A percentile compares a stretch with the other conserved stretches of the same genome.
Evolutionary conservation across 192 early-diverging fungal genomes (phyloP).

Genomic region (Linnemannia exigua): DNA sequence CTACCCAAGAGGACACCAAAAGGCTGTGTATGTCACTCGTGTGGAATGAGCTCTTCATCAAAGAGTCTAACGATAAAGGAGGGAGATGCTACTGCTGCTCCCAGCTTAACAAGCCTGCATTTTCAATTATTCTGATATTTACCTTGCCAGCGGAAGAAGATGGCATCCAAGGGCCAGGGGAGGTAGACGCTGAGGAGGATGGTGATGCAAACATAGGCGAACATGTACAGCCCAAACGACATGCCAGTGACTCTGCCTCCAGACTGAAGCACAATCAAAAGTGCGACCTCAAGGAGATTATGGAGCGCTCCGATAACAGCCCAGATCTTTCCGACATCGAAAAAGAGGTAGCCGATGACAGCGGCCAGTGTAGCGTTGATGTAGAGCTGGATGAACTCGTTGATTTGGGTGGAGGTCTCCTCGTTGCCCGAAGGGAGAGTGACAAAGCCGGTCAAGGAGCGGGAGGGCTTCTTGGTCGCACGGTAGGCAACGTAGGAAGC

Average conservation of each 20-base stretch:
- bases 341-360: constrained; percentile 34
- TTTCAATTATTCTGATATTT: background rate
- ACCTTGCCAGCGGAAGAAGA: constrained; percentile 61
- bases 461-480: constrained; percentile 32
- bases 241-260: constrained; percentile 51
- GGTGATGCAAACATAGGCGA: constrained; percentile 29
- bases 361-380: constrained; percentile 49
- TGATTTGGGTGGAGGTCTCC: constrained; percentile 47
- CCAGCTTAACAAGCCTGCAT: background rate
- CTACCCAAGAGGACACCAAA: background rate
- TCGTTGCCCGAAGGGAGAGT: constrained; percentile 31
- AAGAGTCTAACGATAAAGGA: background rate
- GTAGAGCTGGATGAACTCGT: constrained; percentile 42
- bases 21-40: background rate
- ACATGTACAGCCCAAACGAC: constrained; percentile 52
- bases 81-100: background rate
- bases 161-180: constrained; percentile 54
- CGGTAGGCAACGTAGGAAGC: constrained; percentile 32
- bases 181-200: constrained; percentile 48
- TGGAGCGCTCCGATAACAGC: constrained; percentile 54
- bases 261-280: constrained; percentile 55
- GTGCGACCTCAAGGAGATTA: constrained; percentile 58
- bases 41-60: background rate
- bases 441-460: constrained; percentile 49
- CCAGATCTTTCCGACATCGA: constrained; percentile 62